Percentiles rank a stretch among this genome's conserved stretches.
Conservation (phyloP, 192 early-diverging fungal species). For the Gonapodya prolifera region DNA sequence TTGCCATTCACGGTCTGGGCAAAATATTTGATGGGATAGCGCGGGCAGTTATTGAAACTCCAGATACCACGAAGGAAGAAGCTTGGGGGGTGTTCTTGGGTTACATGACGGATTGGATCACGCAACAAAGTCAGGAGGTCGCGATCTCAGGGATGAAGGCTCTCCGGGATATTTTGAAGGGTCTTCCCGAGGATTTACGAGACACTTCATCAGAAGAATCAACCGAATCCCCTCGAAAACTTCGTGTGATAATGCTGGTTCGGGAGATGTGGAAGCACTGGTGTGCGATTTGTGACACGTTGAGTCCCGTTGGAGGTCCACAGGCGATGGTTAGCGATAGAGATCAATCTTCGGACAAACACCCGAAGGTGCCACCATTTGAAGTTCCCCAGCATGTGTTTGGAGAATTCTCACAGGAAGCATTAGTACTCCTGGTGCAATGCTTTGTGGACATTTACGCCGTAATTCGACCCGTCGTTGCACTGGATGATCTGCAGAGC, state of each 20-base stretch:
- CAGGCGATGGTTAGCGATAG: background rate
- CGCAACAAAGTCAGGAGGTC: slow-evolving; percentile 61
- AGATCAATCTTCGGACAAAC: background rate
- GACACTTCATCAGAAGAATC: slow-evolving; percentile 10
- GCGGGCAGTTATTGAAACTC: slow-evolving; percentile 37
- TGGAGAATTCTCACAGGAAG: slow-evolving; percentile 70
- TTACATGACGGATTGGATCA: slow-evolving; percentile 55
- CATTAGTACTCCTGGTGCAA: slow-evolving; percentile 44
- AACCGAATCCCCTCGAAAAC: slow-evolving; percentile 5
- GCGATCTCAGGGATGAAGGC: slow-evolving; percentile 60
- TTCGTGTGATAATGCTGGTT: slow-evolving; percentile 16
- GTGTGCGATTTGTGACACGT: slow-evolving; percentile 11
- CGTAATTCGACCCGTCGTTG: slow-evolving; percentile 35
- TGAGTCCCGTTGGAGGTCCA: background rate
- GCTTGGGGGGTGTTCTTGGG: slow-evolving; percentile 57
- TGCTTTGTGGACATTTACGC: slow-evolving; percentile 51
- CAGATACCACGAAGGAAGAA: slow-evolving; percentile 40
- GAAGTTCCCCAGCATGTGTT: slow-evolving; percentile 11
- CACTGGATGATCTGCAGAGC: slow-evolving; percentile 32
- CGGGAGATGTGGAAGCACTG: slow-evolving; percentile 54
- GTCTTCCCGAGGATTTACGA: slow-evolving; percentile 3
- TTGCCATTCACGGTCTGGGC: slow-evolving; percentile 57
- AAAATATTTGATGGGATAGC: slow-evolving; percentile 57
- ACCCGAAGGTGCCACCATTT: background rate
- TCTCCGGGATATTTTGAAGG: slow-evolving; percentile 34